phyloP scores from a whole-genome alignment of 1,284 basidiomycete species.

The Tylopilus orsonianus region DNA sequence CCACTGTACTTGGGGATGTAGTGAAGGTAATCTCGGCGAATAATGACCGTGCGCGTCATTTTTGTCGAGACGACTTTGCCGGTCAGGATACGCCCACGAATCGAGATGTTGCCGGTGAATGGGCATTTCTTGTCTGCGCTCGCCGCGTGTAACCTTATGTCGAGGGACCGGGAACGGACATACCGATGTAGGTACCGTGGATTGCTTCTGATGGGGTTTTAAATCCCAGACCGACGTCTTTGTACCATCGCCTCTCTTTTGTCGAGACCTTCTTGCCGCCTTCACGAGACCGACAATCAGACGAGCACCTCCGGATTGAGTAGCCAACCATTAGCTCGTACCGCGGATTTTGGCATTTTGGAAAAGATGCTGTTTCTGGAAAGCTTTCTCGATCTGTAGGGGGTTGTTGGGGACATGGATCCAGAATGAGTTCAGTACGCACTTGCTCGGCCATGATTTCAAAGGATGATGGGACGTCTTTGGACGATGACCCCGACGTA shows the following conservation, averaged over 20 bases:
- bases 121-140: conserved; percentile 97
- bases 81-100: conserved; percentile 98
- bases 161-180: conserved; percentile 32
- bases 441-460: conserved; percentile 35
- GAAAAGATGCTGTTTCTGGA: conserved; percentile 98
- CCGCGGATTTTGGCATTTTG: conserved; percentile 95
- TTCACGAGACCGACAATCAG: conserved; percentile 32
- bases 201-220: conserved; percentile 97
- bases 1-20: conserved; percentile 98
- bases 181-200: conserved; percentile 95
- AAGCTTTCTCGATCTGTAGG: conserved; percentile 87
- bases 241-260: conserved; percentile 99
- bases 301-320: conserved; percentile 14
- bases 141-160: conserved; percentile 5
- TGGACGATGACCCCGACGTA: conserved; percentile 20
- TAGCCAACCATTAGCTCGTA: conserved; percentile 40
- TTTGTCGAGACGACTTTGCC: conserved; percentile 98
- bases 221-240: conserved; percentile 96
- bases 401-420: background rate
- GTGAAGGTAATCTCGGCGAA: conserved; percentile 98
- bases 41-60: conserved; percentile 99
- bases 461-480: conserved; percentile 1
- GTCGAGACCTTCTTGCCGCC: conserved; percentile 88
- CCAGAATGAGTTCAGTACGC: conserved; percentile 5
- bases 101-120: conserved; percentile 94